Evolutionary conservation across 176 grass and related monocot genomes (phyloP).

Genomic region (Poa pratensis): DNA sequence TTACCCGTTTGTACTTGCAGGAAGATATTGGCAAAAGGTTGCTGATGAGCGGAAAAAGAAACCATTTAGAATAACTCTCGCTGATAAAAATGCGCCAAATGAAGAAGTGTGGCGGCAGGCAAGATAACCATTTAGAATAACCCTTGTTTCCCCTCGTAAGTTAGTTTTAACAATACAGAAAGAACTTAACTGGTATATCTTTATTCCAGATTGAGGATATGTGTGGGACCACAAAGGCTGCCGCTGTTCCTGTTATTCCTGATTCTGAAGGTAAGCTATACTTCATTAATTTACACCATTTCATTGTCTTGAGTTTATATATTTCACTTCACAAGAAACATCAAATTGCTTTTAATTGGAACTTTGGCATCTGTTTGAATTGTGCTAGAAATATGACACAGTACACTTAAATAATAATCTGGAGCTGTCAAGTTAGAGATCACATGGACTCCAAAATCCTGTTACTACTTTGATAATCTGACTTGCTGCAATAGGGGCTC

Average conservation of each 20-base stretch:
- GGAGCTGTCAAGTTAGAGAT: background rate
- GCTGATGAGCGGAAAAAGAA: conserved; percentile 88
- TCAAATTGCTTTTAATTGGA: conserved; percentile 8
- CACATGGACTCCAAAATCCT: background rate
- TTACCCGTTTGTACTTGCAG: conserved; percentile 53
- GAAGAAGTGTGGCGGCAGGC: conserved; percentile 98
- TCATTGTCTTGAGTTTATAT: background rate
- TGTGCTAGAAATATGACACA: conserved; percentile 22
- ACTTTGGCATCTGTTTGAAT: conserved; percentile 7
- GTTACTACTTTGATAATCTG: conserved; percentile 1
- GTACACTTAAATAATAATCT: background rate
- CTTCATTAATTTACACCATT: conserved; percentile 26
- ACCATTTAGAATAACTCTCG: conserved; percentile 88
- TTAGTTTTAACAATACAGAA: conserved; percentile 28
- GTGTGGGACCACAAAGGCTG: conserved; percentile 71
- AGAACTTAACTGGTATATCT: conserved; percentile 46
- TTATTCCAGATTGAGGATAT: conserved; percentile 88
- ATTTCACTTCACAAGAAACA: background rate
- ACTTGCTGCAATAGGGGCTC: background rate
- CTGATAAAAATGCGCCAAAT: conserved; percentile 99
- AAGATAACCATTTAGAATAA: conserved; percentile 8
- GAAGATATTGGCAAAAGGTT: conserved; percentile 93
- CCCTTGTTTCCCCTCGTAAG: background rate
- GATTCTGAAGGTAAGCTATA: conserved; percentile 83
- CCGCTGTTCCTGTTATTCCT: conserved; percentile 84